A percentile compares a stretch with the other conserved stretches of the same genome.
Evolutionary conservation across 805 yeast species (phyloP).

Genomic region (Kodamaea restingae): DNA sequence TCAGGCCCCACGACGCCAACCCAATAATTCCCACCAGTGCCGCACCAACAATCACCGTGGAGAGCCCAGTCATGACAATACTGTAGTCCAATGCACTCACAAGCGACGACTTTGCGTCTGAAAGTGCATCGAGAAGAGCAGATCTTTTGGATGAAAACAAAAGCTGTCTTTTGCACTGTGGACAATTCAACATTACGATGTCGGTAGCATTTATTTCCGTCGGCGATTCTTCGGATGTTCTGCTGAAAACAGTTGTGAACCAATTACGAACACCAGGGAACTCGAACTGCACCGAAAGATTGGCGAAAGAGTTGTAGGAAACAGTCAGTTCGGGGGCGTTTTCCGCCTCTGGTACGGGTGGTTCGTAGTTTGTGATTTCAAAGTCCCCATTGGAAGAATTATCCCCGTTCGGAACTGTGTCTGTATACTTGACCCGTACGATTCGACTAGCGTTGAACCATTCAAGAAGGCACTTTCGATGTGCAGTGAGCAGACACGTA

Average conservation of each 20-base stretch:
- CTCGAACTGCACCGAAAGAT: constrained; percentile 6
- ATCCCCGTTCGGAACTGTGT: constrained; percentile 9
- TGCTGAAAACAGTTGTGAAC: constrained; percentile 3
- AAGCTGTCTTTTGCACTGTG: constrained; percentile 38
- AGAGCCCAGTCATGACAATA: constrained; percentile 30
- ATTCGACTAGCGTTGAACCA: constrained; percentile 37
- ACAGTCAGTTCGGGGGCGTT: neutral
- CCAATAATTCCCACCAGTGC: constrained; percentile 38
- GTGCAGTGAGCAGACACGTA: constrained; percentile 34
- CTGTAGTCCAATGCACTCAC: constrained; percentile 26
- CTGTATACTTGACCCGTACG: constrained; percentile 20
- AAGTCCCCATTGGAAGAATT: neutral
- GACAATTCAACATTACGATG: constrained; percentile 21
- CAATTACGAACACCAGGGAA: constrained; percentile 4
- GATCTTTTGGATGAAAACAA: constrained; percentile 30
- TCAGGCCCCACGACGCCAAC: constrained; percentile 34
- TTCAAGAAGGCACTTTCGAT: constrained; percentile 37
- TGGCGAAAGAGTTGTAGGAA: neutral
- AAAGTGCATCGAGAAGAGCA: constrained; percentile 18
- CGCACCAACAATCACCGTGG: constrained; percentile 39
- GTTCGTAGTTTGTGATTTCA: neutral
- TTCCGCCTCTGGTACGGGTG: neutral
- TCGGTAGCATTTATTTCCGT: constrained; percentile 5
- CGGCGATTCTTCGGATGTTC: neutral
- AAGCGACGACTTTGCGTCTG: constrained; percentile 15